Conservation (phyloP, 108 stramenopile genomes). For the Aurantiochytrium sp. region DNA sequence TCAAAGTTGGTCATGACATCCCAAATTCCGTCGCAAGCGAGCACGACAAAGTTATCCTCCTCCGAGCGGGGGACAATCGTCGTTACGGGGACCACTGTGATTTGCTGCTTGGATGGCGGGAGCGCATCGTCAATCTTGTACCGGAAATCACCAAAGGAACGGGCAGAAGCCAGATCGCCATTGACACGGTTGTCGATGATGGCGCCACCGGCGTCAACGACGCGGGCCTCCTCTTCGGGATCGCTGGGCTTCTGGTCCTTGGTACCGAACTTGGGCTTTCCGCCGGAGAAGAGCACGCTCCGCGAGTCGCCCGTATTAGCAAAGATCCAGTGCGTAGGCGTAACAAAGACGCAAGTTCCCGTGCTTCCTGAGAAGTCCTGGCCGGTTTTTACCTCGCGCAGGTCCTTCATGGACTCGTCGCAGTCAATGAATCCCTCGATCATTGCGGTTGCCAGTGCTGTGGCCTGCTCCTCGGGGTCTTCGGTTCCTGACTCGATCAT, state of each 20-base stretch:
- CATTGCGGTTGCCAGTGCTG: conserved; percentile 35
- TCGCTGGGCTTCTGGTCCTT: conserved; percentile 79
- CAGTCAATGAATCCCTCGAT: conserved; percentile 58
- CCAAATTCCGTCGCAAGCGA: conserved; percentile 86
- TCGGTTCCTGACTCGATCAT: background rate
- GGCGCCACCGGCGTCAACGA: conserved; percentile 36
- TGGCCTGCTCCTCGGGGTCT: conserved; percentile 38
- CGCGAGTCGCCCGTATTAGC: conserved; percentile 95
- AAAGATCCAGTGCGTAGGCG: conserved; percentile 74
- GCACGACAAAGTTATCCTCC: conserved; percentile 60
- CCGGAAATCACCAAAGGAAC: conserved; percentile 75
- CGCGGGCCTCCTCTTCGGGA: conserved; percentile 17
- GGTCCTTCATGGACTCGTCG: conserved; percentile 55
- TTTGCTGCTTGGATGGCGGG: background rate
- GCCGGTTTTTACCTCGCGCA: conserved; percentile 10
- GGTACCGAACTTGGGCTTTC: conserved; percentile 43
- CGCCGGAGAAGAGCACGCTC: conserved; percentile 43
- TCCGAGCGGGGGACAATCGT: conserved; percentile 32
- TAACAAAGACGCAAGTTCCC: conserved; percentile 66
- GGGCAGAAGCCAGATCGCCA: conserved; percentile 76
- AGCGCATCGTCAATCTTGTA: conserved; percentile 53
- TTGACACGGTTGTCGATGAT: conserved; percentile 66
- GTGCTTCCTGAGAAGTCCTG: conserved; percentile 67
- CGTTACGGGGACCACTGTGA: background rate
- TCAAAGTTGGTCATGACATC: conserved; percentile 74